Evolutionary conservation across 176 grass and related monocot genomes (phyloP).

Genomic region (Zea luxurians): DNA sequence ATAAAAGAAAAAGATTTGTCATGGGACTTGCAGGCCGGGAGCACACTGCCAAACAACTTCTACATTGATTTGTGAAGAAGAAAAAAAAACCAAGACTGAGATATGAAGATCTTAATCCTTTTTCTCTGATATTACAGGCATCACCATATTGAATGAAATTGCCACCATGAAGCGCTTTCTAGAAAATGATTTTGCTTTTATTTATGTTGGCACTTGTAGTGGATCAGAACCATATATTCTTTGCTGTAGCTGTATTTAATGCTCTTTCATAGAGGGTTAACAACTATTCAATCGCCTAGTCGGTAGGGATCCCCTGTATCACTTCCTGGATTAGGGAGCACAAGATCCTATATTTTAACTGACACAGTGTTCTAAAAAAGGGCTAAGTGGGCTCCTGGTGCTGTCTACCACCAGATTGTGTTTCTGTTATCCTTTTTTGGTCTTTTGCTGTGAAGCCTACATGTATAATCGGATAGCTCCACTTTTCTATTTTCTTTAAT

Average conservation of each 20-base stretch:
- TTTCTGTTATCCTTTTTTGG: neutral
- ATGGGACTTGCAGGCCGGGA: neutral
- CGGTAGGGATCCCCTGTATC: neutral
- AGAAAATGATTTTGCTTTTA: constrained; percentile 17
- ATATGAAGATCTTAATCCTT: neutral
- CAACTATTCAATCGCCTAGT: neutral
- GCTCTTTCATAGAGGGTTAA: neutral
- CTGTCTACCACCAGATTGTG: neutral
- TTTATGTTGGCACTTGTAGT: constrained; percentile 7
- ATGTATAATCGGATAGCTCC: neutral
- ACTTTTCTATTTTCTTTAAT: neutral
- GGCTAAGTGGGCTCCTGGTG: neutral
- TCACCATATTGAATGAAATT: neutral
- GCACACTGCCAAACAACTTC: neutral
- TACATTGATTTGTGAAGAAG: constrained; percentile 28
- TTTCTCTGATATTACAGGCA: neutral
- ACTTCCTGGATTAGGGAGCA: neutral
- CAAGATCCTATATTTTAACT: neutral
- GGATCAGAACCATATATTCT: neutral
- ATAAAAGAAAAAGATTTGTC: neutral
- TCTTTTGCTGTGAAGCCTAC: neutral
- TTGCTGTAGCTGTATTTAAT: neutral
- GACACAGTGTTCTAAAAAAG: neutral
- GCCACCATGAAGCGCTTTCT: neutral
- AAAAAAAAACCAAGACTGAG: neutral